Evolutionary conservation across 2,329 filamentous ascomycete species (phyloP).

Genomic region (Fusarium tanahbumbuense): DNA sequence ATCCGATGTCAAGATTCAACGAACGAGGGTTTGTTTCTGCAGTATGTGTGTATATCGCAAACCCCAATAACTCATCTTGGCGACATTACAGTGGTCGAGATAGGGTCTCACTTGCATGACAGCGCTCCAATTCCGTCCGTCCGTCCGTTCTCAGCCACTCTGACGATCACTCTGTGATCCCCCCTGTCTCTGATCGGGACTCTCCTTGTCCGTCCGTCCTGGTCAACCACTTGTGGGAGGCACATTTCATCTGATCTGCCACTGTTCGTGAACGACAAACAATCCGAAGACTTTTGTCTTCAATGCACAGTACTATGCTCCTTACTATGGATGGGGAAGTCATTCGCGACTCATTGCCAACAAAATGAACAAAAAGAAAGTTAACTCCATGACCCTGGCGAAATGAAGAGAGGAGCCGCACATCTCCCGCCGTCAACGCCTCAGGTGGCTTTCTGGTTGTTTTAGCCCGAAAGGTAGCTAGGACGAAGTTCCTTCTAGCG

Average conservation of each 20-base stretch:
- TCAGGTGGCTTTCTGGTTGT: conserved; percentile 33
- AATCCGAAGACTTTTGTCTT: not conserved
- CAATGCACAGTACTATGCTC: not conserved
- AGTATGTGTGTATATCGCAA: not conserved
- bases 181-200: conserved; percentile 39
- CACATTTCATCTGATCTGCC: conserved; percentile 26
- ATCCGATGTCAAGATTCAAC: not conserved
- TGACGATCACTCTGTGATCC: conserved; percentile 25
- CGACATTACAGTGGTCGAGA: conserved; percentile 3
- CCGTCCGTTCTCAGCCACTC: conserved; percentile 19
- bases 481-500: conserved; percentile 5
- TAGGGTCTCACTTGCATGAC: conserved; percentile 31
- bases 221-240: conserved; percentile 24
- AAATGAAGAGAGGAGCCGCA: conserved; percentile 36
- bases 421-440: conserved; percentile 39
- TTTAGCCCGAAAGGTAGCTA: conserved; percentile 29
- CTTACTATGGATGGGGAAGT: not conserved
- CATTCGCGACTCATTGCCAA: conserved; percentile 12
- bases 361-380: not conserved
- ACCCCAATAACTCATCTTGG: not conserved
- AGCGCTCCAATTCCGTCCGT: conserved; percentile 34
- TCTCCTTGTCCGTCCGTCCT: conserved; percentile 12
- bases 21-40: not conserved
- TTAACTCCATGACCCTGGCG: conserved; percentile 27
- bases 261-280: conserved; percentile 11